Base-by-base conservation (phyloP, 2,329 filamentous ascomycete species). In the Hymenoscyphus albidus region DNA sequence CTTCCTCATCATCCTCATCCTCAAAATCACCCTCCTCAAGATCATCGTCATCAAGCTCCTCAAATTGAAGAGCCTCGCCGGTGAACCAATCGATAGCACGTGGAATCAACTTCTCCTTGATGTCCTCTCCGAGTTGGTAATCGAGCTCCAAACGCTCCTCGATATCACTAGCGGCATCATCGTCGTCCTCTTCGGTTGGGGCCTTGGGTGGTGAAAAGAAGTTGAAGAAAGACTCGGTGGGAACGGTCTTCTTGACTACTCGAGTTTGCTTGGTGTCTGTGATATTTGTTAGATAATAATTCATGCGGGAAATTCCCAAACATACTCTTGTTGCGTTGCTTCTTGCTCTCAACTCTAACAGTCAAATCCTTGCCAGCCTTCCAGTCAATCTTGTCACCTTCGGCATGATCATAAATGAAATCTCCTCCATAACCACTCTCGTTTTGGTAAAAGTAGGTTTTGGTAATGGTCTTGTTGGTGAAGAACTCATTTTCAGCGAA, bases 31-130 rank as follows among this genome's bases (percentile, higher is more conserved):
- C 91, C 73, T 89, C 90, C 63, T 93, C 90, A 69, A 93, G 82
- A 67, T 94, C 93, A 62, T 96, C 86, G 10, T 54, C 35, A 48
- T 94, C 90, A 67, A 97, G 80, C 78, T 97, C 94, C 83, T 99
- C 95, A 73, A 92, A 99, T 73, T 95, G 93, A 69, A 99, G 88
- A 71, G 95, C 95, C 81, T 99, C 95, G 65, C 95, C 95, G 62
- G 95, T 99, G 79, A 99, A 99, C 95, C 95, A 99, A 80, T 99
- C 95, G 74, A 99, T 95, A 64, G 96, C 95, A 72, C 94, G 93
- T 70, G 95, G 95, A 72, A 99, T 99, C 70, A 99, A 86, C 83
- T 99, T 99, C 86, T 99, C 95, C 83, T 99, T 99, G 82, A 99
- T 97, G 77, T 99, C 95, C 83, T 99, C 95, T 71, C 95, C 95